These are phyloP conservation scores for Vitis amurensis DNA, from an alignment of 164 flowering plant genomes.

Conservation along the genomic window DNA sequence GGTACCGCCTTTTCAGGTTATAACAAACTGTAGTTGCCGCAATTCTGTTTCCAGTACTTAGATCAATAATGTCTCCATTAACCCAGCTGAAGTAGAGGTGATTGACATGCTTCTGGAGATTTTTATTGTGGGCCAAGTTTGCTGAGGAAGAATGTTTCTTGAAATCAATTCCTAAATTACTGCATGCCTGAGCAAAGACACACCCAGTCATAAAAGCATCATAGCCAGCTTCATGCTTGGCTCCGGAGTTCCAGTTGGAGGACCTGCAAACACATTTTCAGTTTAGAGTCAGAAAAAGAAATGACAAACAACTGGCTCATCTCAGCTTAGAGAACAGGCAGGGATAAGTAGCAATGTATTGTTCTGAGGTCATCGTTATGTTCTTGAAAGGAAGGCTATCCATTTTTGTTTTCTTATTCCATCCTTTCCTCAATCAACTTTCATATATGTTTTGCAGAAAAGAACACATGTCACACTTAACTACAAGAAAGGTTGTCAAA, in stretches of 20 bases:
- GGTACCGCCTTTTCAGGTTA: constrained; percentile 20
- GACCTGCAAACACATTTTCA: constrained; percentile 52
- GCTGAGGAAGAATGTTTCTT: constrained; percentile 20
- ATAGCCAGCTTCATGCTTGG: constrained; percentile 96
- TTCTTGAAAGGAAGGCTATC: too few species aligned
- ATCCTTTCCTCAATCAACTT: too few species aligned
- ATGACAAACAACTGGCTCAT: neutral
- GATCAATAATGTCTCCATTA: constrained; percentile 59
- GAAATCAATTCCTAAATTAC: constrained; percentile 65
- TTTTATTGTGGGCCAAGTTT: constrained; percentile 38
- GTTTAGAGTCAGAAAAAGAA: constrained; percentile 4
- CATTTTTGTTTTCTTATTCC: too few species aligned
- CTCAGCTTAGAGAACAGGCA: too few species aligned
- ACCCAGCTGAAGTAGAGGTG: constrained; percentile 76
- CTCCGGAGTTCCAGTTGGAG: constrained; percentile 84
- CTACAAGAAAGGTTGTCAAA: too few species aligned
- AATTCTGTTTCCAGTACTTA: constrained; percentile 47
- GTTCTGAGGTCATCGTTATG: too few species aligned
- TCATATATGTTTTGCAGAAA: too few species aligned
- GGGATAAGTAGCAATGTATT: too few species aligned
- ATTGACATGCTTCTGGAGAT: constrained; percentile 63
- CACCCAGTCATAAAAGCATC: constrained; percentile 99
- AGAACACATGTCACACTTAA: too few species aligned
- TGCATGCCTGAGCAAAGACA: constrained; percentile 82
- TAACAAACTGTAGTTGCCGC: constrained; percentile 21